Evolutionary conservation across 768 basidiomycete genomes (phyloP).

Genomic region (Mycena crocata): DNA sequence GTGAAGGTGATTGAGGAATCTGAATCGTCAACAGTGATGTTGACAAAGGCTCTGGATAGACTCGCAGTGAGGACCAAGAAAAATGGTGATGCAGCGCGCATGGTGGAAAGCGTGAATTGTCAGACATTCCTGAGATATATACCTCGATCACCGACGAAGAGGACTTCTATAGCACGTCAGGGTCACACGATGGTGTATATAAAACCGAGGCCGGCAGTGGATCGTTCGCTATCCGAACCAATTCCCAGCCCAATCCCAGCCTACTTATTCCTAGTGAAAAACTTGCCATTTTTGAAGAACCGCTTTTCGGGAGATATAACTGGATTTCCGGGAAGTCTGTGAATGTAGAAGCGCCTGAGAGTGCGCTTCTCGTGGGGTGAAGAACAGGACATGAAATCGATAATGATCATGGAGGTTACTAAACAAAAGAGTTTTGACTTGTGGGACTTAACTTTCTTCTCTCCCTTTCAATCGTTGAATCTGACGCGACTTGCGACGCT

Average conservation of each 20-base stretch:
- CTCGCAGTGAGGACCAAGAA: conserved; percentile 6
- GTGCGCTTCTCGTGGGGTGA: too few species aligned
- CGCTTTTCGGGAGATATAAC: background rate
- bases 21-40: conserved; percentile 16
- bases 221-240: background rate
- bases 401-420: too few species aligned
- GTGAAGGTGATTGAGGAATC: conserved; percentile 7
- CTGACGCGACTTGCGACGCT: too few species aligned
- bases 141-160: background rate
- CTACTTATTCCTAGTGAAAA: background rate
- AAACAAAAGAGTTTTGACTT: too few species aligned
- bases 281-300: background rate
- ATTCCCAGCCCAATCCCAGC: background rate
- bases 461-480: too few species aligned
- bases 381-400: too few species aligned
- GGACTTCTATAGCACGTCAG: background rate
- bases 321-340: too few species aligned
- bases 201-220: background rate
- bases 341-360: too few species aligned
- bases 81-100: conserved; percentile 11
- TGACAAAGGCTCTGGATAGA: conserved; percentile 15
- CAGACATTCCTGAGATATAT: conserved; percentile 14
- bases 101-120: conserved; percentile 1
- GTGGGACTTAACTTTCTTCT: too few species aligned
- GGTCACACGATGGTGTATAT: conserved; percentile 5